Conservation (phyloP, 352 stramenopile species). For the Globisporangium barbulae region DNA sequence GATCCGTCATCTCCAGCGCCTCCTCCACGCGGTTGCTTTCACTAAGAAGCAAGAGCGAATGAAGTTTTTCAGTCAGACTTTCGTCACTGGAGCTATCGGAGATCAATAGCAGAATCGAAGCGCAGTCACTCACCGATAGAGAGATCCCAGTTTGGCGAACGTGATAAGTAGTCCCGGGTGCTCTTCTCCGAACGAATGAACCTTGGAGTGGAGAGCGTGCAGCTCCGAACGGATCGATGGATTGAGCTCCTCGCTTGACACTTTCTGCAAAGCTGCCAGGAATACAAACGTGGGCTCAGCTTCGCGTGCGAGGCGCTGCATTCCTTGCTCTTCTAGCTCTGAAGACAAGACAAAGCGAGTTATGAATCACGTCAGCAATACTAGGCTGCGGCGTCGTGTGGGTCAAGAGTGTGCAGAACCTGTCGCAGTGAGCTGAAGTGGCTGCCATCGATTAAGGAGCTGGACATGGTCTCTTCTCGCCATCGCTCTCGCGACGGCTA, state of each 20-base stretch:
- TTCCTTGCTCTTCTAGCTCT: slow-evolving; percentile 30
- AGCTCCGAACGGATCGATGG: slow-evolving; percentile 37
- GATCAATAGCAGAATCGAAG: background rate
- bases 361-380: background rate
- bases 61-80: background rate
- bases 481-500: slow-evolving; percentile 37
- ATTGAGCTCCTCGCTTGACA: slow-evolving; percentile 28
- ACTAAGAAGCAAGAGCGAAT: slow-evolving; percentile 2
- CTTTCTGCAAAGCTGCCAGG: slow-evolving; percentile 3
- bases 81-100: background rate
- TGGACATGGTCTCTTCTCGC: slow-evolving; percentile 31
- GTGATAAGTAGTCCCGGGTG: slow-evolving; percentile 34
- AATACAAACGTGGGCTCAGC: background rate
- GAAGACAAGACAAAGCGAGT: background rate
- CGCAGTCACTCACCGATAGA: slow-evolving; percentile 28
- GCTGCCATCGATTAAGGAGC: slow-evolving; percentile 52
- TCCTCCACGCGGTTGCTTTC: slow-evolving; percentile 21
- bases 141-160: slow-evolving; percentile 33
- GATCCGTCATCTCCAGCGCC: slow-evolving; percentile 36
- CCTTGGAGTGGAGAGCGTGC: slow-evolving; percentile 53
- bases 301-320: slow-evolving; percentile 18
- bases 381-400: background rate
- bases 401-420: slow-evolving; percentile 20
- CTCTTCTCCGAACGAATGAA: slow-evolving; percentile 27
- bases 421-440: slow-evolving; percentile 32